Conservation (phyloP, 345 rosid genomes). For the Arabidopsis thaliana region TAIR10.1 NC_003075.7:13588501-13589000, state of each 20-base stretch:
- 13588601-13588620: slow-evolving; percentile 64
- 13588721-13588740: slow-evolving; percentile 2
- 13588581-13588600: slow-evolving; percentile 93
- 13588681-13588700: background rate
- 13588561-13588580: slow-evolving; percentile 96
- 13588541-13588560: slow-evolving; percentile 73
- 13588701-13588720: background rate
- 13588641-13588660: slow-evolving; percentile 7
- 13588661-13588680: slow-evolving; percentile 20
- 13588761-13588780: background rate
- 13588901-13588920: background rate
- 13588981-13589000: background rate
- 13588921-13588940: background rate
- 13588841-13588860: background rate
- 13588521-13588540: slow-evolving; percentile 80
- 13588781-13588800: background rate
- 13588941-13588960: background rate
- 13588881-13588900: no score
- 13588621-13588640: background rate
- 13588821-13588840: background rate
- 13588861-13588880: background rate
- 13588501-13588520: slow-evolving; percentile 80
- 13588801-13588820: slow-evolving; percentile 15
- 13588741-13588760: slow-evolving; percentile 24
- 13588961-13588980: background rate